Conservation (phyloP, 2,329 filamentous ascomycete genomes). For the Aurifilum marmelostoma region DNA sequence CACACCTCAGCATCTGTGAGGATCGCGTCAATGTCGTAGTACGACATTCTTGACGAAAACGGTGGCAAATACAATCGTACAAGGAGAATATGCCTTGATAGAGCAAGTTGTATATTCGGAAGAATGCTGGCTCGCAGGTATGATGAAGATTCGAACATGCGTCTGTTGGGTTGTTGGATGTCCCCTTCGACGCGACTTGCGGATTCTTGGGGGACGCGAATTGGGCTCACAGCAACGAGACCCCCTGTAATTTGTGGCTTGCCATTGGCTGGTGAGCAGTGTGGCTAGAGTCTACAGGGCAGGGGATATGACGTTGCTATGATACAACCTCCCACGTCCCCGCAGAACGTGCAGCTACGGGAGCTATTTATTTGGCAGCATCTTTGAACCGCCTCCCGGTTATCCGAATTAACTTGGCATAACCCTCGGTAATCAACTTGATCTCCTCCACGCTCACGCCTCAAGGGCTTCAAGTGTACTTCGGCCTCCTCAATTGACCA, state of each 20-base stretch:
- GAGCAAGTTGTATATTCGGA: neutral
- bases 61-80: neutral
- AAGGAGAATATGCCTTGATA: neutral
- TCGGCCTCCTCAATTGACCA: constrained; percentile 7
- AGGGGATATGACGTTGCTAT: neutral
- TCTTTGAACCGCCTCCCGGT: neutral
- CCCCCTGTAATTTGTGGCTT: constrained; percentile 5
- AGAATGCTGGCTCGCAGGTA: neutral
- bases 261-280: neutral
- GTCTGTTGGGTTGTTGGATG: neutral
- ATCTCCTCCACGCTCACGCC: neutral
- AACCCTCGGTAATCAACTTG: constrained; percentile 13
- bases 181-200: neutral
- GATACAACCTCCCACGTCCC: neutral
- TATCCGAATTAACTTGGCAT: constrained; percentile 16
- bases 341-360: neutral
- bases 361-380: neutral
- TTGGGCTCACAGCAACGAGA: constrained; percentile 8
- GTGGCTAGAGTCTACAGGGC: neutral
- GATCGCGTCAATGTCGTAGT: constrained; percentile 85
- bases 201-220: constrained; percentile 20
- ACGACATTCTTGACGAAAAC: constrained; percentile 57
- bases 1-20: constrained; percentile 79
- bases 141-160: too few relatives aligned
- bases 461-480: neutral